Base-by-base conservation (phyloP, 2,329 filamentous ascomycete genomes). In the Mycosphaerelloides madeirae region DNA sequence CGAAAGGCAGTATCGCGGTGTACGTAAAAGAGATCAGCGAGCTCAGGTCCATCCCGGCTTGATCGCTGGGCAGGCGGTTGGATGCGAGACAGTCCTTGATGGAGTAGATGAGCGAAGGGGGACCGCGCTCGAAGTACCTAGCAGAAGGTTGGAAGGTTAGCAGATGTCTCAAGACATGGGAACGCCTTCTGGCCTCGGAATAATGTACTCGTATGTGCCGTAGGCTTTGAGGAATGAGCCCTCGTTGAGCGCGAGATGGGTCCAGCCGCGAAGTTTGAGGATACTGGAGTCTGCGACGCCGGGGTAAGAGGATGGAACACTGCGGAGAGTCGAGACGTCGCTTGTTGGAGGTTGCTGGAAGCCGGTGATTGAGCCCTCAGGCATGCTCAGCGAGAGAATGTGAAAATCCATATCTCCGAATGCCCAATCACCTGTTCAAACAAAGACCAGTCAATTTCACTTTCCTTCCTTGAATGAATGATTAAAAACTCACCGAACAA, bases 211-310 rank as follows among this genome's bases (percentile, higher is more conserved):
- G 61, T 87, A 84, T 3, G 78, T 81, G 36, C 76, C 76, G 65
- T 87, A 90, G 5, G 80, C 83, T 45, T 75, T 75, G n/a, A 84
- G 75, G 3, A 80, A 87, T 0, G 84, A 87, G 7, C 84, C 84
- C 66, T 91, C 85, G 60, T 90, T 90, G 52, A 88, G 77, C 2
- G 77, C 68, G 0, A 88, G 57, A 14, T 77, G 74, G 0, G 72
- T 74, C 85, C 86, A 90, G 2, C 76, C 76, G 1, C 77, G 74
- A n/a, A 77, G 68, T 19, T 73, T 72, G 34, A 87, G 74, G 1
- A 87, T 65, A 18, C 58, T 65, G 1, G 57, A 52, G 2, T 41
- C 20, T 3, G 60, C 57, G 22, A 59, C 48, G 14, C 52, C 49
- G 5, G 49, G 50, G 14, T 48, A 52, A 18, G 40, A 34, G 13